Percentiles rank a stretch among this genome's conserved stretches.
These are phyloP conservation scores for Tetraselmis chui DNA, from an alignment of 139 green algal species.

Conservation along the genomic window DNA sequence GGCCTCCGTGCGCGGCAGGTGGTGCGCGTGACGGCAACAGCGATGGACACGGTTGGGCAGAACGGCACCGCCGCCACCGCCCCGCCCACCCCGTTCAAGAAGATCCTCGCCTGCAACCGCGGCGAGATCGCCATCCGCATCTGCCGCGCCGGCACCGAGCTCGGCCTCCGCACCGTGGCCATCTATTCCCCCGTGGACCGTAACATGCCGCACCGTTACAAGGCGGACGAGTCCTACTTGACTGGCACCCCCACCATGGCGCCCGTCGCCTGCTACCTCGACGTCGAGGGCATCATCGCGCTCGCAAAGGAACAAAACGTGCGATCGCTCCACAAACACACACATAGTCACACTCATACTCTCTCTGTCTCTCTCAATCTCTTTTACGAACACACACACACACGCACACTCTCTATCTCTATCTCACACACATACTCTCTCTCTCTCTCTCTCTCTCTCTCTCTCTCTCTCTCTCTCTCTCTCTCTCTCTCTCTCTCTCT, in stretches of 20 bases:
- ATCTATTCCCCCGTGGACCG: slow-evolving; percentile 83
- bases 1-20: not conserved
- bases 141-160: slow-evolving; percentile 84
- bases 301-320: slow-evolving; percentile 65
- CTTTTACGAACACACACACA: too few relatives aligned
- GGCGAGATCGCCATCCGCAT: slow-evolving; percentile 96
- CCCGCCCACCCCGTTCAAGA: slow-evolving; percentile 12
- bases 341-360: too few relatives aligned
- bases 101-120: slow-evolving; percentile 88
- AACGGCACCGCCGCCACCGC: not conserved
- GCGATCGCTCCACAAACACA: not conserved
- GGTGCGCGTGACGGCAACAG: not conserved
- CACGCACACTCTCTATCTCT: too few relatives aligned
- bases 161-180: slow-evolving; percentile 79
- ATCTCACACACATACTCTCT: too few relatives aligned
- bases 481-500: too few relatives aligned
- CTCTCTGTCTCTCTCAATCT: too few relatives aligned
- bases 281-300: slow-evolving; percentile 61
- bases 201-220: slow-evolving; percentile 80
- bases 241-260: slow-evolving; percentile 56
- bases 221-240: slow-evolving; percentile 88
- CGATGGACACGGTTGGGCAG: not conserved
- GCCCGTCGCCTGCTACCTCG: slow-evolving; percentile 79
- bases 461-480: too few relatives aligned
- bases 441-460: too few relatives aligned